These are phyloP conservation scores for Cubamyces sp. DNA, from an alignment of 768 basidiomycete species.

Conservation along the genomic window DNA sequence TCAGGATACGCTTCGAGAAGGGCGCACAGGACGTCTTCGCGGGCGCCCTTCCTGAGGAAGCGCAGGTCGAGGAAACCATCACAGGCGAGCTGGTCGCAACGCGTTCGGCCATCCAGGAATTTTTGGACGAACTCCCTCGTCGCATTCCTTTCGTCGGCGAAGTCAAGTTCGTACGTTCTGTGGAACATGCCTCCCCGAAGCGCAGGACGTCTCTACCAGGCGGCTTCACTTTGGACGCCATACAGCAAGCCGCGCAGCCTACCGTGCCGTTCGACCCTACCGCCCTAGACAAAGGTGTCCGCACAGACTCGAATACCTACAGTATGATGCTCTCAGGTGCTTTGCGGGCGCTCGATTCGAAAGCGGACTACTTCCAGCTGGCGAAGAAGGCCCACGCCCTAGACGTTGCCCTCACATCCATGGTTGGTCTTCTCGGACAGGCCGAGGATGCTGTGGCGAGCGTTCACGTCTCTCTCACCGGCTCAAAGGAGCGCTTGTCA, in stretches of 20 bases:
- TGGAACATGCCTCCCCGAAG: conserved; percentile 35
- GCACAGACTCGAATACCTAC: conserved; percentile 70
- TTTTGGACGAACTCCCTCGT: conserved; percentile 51
- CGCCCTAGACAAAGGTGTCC: conserved; percentile 66
- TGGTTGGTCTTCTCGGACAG: conserved; percentile 42
- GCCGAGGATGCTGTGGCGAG: conserved; percentile 41
- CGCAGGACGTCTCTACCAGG: conserved; percentile 39
- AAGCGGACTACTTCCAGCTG: conserved; percentile 52
- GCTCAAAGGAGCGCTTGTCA: conserved; percentile 34
- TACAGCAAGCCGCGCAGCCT: conserved; percentile 38
- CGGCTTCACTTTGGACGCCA: conserved; percentile 42
- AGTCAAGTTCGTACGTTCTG: conserved; percentile 27
- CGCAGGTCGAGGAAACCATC: conserved; percentile 39
- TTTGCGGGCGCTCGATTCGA: conserved; percentile 52
- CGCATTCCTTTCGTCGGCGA: conserved; percentile 63
- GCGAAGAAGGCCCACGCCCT: conserved; percentile 57
- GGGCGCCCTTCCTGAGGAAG: conserved; percentile 34
- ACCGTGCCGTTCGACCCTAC: conserved; percentile 60
- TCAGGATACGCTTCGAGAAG: conserved; percentile 51
- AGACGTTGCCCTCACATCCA: conserved; percentile 46
- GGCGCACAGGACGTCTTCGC: conserved; percentile 49
- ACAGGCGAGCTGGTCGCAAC: conserved; percentile 42
- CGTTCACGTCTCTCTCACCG: conserved; percentile 42
- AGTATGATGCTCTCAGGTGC: conserved; percentile 64
- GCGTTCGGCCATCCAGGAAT: conserved; percentile 48